Conservation (phyloP, 805 yeast genomes). For the Metschnikowia shivogae region DNA sequence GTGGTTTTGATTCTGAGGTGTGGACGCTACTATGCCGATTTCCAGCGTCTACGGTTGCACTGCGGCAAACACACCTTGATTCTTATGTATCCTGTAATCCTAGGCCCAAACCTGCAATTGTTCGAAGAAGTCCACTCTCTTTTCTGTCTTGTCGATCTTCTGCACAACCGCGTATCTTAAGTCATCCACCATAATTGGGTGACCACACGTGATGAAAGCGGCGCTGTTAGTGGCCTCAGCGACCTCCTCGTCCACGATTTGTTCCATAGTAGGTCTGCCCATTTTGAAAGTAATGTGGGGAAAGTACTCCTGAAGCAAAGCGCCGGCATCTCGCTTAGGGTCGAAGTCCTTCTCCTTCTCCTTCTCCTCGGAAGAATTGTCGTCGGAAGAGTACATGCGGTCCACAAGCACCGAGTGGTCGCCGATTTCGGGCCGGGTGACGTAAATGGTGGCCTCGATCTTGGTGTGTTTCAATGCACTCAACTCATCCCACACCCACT, state of each 20-base stretch:
- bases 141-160: constrained; percentile 16
- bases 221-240: constrained; percentile 39
- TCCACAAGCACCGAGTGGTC: constrained; percentile 5
- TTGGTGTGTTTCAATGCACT: constrained; percentile 8
- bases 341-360: constrained; percentile 6
- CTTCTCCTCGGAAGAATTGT: constrained; percentile 3
- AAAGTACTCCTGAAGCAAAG: constrained; percentile 11
- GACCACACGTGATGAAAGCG: constrained; percentile 32
- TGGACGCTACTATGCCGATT: too few relatives aligned
- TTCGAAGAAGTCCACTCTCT: constrained; percentile 19
- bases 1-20: too few relatives aligned
- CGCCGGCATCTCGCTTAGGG: constrained; percentile 1
- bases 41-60: not conserved
- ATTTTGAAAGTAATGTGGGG: constrained; percentile 17
- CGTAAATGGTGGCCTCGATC: constrained; percentile 13
- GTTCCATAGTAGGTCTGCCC: constrained; percentile 44
- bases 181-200: constrained; percentile 32
- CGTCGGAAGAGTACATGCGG: constrained; percentile 7
- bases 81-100: not conserved
- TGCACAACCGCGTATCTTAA: constrained; percentile 21
- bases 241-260: constrained; percentile 35
- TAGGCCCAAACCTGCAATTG: constrained; percentile 23
- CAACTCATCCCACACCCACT: constrained; percentile 16
- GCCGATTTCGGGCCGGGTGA: constrained; percentile 12
- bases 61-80: not conserved